A percentile compares a stretch with the other conserved stretches of the same genome.
Evolutionary conservation across 2,329 filamentous ascomycete species (phyloP).

Genomic region (Ascosphaera pollenicola): DNA sequence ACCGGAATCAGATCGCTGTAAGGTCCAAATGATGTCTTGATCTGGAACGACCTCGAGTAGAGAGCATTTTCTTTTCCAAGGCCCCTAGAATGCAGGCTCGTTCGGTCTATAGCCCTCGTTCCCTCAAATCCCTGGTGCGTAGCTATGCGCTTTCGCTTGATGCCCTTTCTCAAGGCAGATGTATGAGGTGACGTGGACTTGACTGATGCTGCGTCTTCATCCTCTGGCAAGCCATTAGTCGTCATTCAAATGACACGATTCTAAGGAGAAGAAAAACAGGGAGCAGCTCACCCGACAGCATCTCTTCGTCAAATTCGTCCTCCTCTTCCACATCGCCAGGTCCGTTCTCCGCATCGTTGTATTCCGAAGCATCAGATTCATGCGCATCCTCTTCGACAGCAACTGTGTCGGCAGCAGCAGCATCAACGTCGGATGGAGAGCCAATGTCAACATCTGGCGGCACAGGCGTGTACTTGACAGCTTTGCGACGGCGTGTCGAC

Average conservation of each 20-base stretch:
- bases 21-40: too few species aligned
- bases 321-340: conserved; percentile 6
- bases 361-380: conserved; percentile 3
- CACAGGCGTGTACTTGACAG: too few species aligned
- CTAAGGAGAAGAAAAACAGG: neutral
- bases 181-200: neutral
- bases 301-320: conserved; percentile 5
- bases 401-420: too few species aligned
- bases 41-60: too few species aligned
- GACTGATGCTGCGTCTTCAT: neutral
- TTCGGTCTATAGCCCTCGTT: neutral
- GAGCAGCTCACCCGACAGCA: neutral
- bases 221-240: too few species aligned
- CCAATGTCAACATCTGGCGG: too few species aligned
- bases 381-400: too few species aligned
- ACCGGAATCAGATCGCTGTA: conserved; percentile 26
- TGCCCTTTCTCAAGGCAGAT: neutral
- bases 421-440: too few species aligned
- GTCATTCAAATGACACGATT: neutral
- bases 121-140: conserved; percentile 1
- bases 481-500: too few species aligned
- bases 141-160: neutral
- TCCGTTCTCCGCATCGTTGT: conserved; percentile 6
- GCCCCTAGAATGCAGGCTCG: neutral
- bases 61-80: too few species aligned